Conservation (phyloP, 2,329 filamentous ascomycete species). For the Epichloe gansuensis region DNA sequence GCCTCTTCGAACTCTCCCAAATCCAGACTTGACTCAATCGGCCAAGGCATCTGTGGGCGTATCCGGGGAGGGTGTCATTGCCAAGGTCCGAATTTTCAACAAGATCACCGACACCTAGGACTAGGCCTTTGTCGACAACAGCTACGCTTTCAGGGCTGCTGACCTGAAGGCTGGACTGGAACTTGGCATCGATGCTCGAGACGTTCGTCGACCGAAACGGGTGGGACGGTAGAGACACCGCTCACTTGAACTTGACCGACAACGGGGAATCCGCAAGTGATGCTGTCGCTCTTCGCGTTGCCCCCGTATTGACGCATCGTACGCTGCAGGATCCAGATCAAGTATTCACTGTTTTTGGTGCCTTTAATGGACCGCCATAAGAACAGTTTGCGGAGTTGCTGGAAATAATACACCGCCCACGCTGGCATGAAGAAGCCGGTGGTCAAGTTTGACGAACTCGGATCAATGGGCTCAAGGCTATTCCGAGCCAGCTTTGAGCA, state of each 20-base stretch:
- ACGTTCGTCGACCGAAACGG: constrained; percentile 10
- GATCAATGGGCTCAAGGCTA: constrained; percentile 28
- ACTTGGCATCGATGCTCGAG: constrained; percentile 24
- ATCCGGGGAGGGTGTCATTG: background rate
- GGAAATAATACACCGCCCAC: background rate
- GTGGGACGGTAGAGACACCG: constrained; percentile 18
- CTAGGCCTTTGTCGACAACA: constrained; percentile 12
- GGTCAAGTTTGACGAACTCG: background rate
- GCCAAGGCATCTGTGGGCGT: constrained; percentile 11
- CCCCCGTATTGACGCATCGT: constrained; percentile 26
- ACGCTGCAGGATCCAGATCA: constrained; percentile 18
- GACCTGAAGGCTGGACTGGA: constrained; percentile 18
- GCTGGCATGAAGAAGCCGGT: constrained; percentile 5
- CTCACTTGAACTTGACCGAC: constrained; percentile 18
- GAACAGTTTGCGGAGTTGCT: background rate
- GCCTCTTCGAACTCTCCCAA: constrained; percentile 19
- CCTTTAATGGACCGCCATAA: background rate
- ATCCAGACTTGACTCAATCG: constrained; percentile 7
- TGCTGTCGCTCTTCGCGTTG: constrained; percentile 21
- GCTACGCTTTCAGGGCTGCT: constrained; percentile 16
- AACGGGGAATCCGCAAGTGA: constrained; percentile 10
- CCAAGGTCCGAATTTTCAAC: constrained; percentile 18
- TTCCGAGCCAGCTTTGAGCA: constrained; percentile 26
- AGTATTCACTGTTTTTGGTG: constrained; percentile 11
- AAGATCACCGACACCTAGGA: constrained; percentile 11